These are phyloP conservation scores for Nissolia schottii DNA, from an alignment of 306 rosid genomes.

Conservation along the genomic window DNA sequence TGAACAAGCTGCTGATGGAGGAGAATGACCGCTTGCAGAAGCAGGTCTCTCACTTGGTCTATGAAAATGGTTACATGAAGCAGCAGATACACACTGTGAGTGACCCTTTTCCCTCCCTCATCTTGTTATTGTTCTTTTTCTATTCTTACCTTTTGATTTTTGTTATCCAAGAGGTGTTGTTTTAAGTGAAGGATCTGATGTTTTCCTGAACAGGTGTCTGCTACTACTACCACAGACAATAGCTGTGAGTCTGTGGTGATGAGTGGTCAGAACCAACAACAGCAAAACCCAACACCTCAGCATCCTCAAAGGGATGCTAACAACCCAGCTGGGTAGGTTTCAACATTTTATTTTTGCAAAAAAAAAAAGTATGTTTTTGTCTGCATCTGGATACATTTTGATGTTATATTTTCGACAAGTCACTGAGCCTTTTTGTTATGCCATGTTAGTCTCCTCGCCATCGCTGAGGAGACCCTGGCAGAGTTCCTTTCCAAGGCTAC, in stretches of 20 bases:
- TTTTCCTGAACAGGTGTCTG: constrained; percentile 50
- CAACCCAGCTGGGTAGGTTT: constrained; percentile 95
- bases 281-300: constrained; percentile 96
- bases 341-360: background rate
- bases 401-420: background rate
- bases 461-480: constrained; percentile 99
- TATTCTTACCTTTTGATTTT: background rate
- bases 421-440: background rate
- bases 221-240: constrained; percentile 91
- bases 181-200: background rate
- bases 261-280: constrained; percentile 98
- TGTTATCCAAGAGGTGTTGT: background rate
- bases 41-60: constrained; percentile 92
- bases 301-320: constrained; percentile 86
- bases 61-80: constrained; percentile 85
- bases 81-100: constrained; percentile 76
- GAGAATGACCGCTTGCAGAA: constrained; percentile 98
- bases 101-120: background rate
- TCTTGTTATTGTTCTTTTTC: background rate
- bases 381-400: no score
- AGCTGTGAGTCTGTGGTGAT: constrained; percentile 99
- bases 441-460: constrained; percentile 68
- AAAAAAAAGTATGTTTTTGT: background rate
- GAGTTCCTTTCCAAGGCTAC: constrained; percentile 99
- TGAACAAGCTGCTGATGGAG: constrained; percentile 94